Base-by-base conservation (phyloP, 306 rosid species). In the Ziziphus jujuba region DNA sequence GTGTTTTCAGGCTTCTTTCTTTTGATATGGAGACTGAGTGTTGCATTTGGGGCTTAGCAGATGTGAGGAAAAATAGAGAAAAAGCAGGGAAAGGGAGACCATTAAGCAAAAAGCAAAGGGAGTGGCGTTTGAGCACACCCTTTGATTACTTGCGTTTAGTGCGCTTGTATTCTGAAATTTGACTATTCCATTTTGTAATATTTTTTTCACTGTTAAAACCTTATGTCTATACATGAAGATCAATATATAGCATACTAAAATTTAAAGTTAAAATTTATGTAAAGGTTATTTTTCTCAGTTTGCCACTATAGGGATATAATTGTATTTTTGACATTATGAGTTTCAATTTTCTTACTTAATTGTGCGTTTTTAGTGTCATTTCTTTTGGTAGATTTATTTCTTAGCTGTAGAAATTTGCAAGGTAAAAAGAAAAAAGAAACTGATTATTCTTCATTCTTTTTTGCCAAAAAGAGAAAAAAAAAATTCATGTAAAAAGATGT, bases 81-180 rank as follows among this genome's bases (percentile, higher is more conserved):
- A 91, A 88, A 48, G 85, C 97, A 21, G 98, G 98, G 61, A 92
- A 92, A 83, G 97, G 98, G 70, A 84, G 96, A 84, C 96, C 96
- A 19, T 84, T 92, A 58, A 92, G 68, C 82, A 92, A 84, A 77
- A 92, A 89, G 65, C 98, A 86, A 80, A 80, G 91, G 79, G 91
- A 90, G 36, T 92, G 95, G 95, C 87, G 87, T 61, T 72, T 92
- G 73, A 84, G 73, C 44, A 85, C 87, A 61, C 75, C 96, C 47
- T 92, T 92, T 58, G 84, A 86, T 50, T 84, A 95, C 36, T 70
- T 89, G 58, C 78, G 73, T 45, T 81, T 92, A 67, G 98, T 92
- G 59, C 80, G 95, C 75, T 73, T 92, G 84, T 81, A 92, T 67
- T 85, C 91, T 51, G 92, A 84, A 43, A 33, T 74, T 48, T 89